Evolutionary conservation across 257 asterid genomes (phyloP).

Genomic region (Forsythia suspensa): DNA sequence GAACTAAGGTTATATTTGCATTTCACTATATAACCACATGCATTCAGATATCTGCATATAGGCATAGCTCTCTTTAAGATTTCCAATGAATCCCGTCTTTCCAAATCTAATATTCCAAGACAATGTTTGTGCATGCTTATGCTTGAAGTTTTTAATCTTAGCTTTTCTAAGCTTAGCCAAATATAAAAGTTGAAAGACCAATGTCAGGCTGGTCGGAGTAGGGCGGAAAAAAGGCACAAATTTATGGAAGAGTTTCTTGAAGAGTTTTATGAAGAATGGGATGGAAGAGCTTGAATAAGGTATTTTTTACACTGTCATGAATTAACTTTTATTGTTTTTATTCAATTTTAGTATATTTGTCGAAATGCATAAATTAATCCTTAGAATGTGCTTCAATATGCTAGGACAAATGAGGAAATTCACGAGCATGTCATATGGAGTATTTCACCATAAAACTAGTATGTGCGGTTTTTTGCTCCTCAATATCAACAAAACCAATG

Average conservation of each 20-base stretch:
- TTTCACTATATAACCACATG: not conserved
- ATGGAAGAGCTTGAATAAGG: conserved; percentile 71
- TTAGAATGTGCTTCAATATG: not conserved
- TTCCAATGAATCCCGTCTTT: not conserved
- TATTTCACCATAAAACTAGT: not conserved
- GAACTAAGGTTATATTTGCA: conserved; percentile 53
- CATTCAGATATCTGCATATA: not conserved
- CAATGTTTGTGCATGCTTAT: not conserved
- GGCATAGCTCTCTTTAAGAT: not conserved
- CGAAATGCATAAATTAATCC: not conserved
- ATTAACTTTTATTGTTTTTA: not conserved
- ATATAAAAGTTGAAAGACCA: not conserved
- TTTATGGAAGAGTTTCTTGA: conserved; percentile 81
- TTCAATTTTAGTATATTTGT: not conserved
- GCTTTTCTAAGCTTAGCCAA: not conserved
- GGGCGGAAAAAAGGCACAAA: conserved; percentile 89
- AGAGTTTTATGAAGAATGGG: conserved; percentile 91
- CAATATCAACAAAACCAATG: not conserved
- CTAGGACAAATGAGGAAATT: too few species aligned
- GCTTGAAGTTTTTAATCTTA: not conserved
- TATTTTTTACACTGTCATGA: not conserved
- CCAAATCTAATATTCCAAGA: not conserved
- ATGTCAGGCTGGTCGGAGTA: conserved; percentile 70
- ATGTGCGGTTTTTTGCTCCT: not conserved
- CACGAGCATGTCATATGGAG: not conserved